A percentile compares a stretch with the other conserved stretches of the same genome.
phyloP scores from a whole-genome alignment of 495 filamentous ascomycete species.

The Neurospora sublineolata region DNA sequence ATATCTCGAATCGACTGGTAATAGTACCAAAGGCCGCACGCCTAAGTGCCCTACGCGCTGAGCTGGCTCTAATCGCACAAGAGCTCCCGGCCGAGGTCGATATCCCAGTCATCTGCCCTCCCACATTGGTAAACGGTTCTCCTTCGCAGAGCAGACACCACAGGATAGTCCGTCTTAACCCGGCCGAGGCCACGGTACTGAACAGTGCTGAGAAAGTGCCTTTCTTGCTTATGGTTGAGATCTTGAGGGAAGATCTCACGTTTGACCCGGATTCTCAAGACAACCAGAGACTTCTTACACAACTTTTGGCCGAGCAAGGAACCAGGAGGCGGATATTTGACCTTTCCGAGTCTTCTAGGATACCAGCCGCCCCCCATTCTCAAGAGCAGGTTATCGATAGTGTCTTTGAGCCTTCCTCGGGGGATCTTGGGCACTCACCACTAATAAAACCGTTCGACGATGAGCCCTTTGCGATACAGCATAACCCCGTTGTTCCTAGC shows the following conservation, averaged over 20 bases:
- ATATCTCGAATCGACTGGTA: slow-evolving; percentile 65
- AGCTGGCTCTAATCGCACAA: slow-evolving; percentile 60
- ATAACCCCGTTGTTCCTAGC: slow-evolving; percentile 24
- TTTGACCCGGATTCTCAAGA: slow-evolving; percentile 57
- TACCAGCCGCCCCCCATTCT: slow-evolving; percentile 20
- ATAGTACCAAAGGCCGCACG: slow-evolving; percentile 62
- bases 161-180: slow-evolving; percentile 63
- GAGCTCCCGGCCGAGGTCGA: slow-evolving; percentile 68
- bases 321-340: slow-evolving; percentile 56
- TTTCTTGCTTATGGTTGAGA: slow-evolving; percentile 66
- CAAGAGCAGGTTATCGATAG: slow-evolving; percentile 47
- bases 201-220: slow-evolving; percentile 73
- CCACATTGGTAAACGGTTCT: slow-evolving; percentile 50
- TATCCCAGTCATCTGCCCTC: slow-evolving; percentile 63
- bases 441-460: slow-evolving; percentile 45
- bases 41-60: slow-evolving; percentile 62
- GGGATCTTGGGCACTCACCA: slow-evolving; percentile 58
- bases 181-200: slow-evolving; percentile 64
- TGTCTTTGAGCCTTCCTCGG: slow-evolving; percentile 61
- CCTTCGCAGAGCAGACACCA: slow-evolving; percentile 57
- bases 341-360: slow-evolving; percentile 33
- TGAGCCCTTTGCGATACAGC: slow-evolving; percentile 11
- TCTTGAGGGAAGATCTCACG: slow-evolving; percentile 61
- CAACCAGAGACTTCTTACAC: slow-evolving; percentile 50
- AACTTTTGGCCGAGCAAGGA: slow-evolving; percentile 50